Evolutionary conservation across 148 eudicot genomes (phyloP).

Genomic region (Rhododendron williamsianum): DNA sequence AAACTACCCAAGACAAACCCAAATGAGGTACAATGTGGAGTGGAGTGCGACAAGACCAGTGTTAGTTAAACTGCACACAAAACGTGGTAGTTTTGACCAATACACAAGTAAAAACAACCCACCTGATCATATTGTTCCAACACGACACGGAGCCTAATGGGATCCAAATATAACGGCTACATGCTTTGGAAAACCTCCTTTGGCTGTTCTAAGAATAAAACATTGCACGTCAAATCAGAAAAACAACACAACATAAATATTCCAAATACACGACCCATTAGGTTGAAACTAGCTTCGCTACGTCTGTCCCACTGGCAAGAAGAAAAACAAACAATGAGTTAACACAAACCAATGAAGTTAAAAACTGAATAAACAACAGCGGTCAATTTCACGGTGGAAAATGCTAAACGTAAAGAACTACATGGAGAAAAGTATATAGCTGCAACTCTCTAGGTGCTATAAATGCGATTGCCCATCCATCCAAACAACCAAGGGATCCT

Average conservation of each 20-base stretch:
- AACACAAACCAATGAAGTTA: background rate
- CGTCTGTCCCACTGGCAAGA: background rate
- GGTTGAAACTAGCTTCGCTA: background rate
- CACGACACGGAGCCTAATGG: background rate
- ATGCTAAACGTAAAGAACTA: background rate
- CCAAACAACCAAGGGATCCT: constrained; percentile 3
- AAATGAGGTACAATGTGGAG: background rate
- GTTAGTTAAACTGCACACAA: background rate
- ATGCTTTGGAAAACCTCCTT: background rate
- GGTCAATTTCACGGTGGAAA: background rate
- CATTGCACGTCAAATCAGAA: background rate
- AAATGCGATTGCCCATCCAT: background rate
- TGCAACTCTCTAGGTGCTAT: background rate
- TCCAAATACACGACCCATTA: background rate
- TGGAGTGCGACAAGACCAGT: background rate
- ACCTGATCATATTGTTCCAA: background rate
- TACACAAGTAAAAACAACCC: background rate
- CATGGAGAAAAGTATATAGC: background rate
- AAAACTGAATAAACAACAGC: background rate
- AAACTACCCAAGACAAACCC: background rate
- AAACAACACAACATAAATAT: background rate
- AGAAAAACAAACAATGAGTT: background rate
- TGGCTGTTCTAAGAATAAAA: background rate
- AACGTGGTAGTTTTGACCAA: background rate
- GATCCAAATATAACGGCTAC: background rate